Evolutionary conservation across 1,139 yeast species (phyloP).

Genomic region (Saccharomyces hybrid): DNA sequence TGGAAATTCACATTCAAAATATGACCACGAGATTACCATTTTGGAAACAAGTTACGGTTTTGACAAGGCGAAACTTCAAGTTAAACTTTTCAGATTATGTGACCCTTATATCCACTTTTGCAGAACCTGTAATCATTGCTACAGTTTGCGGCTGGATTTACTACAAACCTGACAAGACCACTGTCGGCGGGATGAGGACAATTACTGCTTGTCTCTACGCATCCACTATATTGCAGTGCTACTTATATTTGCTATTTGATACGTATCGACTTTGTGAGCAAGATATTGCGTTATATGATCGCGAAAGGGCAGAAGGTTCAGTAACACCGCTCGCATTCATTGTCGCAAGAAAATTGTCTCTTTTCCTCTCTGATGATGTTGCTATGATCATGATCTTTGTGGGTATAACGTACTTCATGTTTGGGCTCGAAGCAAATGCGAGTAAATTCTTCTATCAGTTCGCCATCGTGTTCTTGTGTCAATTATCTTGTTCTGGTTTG

Average conservation of each 20-base stretch:
- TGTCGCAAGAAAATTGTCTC: conserved; percentile 58
- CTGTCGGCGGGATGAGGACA: conserved; percentile 62
- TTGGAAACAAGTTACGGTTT: conserved; percentile 45
- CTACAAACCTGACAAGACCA: conserved; percentile 48
- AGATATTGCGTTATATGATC: conserved; percentile 62
- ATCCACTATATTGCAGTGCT: conserved; percentile 59
- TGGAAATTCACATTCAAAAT: conserved; percentile 15
- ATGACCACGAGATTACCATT: conserved; percentile 34
- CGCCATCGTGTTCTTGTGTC: conserved; percentile 50
- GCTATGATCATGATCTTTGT: conserved; percentile 55
- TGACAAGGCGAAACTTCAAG: conserved; percentile 49
- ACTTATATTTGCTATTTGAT: conserved; percentile 63
- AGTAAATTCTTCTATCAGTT: conserved; percentile 66
- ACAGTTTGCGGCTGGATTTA: conserved; percentile 70
- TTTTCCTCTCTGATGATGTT: conserved; percentile 62
- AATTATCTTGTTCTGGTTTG: conserved; percentile 31
- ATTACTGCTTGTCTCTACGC: conserved; percentile 57
- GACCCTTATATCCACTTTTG: conserved; percentile 46
- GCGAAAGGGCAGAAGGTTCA: conserved; percentile 69
- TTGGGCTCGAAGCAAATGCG: too few species aligned
- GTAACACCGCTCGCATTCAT: conserved; percentile 52
- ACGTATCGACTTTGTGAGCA: conserved; percentile 60
- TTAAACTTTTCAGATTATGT: conserved; percentile 53
- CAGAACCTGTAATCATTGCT: conserved; percentile 53
- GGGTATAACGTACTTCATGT: too few species aligned